These are phyloP conservation scores for Abortiporus biennis DNA, from an alignment of 1,284 basidiomycete species.

Conservation along the genomic window DNA sequence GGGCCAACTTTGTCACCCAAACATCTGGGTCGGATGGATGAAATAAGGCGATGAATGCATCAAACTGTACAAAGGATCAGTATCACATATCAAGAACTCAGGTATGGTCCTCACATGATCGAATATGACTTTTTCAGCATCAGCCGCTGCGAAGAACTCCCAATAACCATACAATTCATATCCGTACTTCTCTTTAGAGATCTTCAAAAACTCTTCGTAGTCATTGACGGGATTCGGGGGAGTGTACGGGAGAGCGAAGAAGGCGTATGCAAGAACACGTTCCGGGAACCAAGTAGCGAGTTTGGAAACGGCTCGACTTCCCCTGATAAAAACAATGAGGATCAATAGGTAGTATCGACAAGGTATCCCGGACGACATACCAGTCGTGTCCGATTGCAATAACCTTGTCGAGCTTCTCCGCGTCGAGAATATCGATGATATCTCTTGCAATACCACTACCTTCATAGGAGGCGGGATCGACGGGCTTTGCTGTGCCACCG, in stretches of 20 bases:
- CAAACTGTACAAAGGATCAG: too few species aligned
- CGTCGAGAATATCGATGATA: conserved; percentile 38
- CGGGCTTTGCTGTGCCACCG: conserved; percentile 44
- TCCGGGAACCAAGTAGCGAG: conserved; percentile 31
- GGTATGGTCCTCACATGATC: conserved; percentile 27
- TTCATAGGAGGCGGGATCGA: conserved; percentile 33
- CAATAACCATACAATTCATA: conserved; percentile 33
- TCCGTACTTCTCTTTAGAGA: conserved; percentile 22
- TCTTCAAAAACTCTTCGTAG: conserved; percentile 18
- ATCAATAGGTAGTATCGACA: not conserved
- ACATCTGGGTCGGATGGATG: conserved; percentile 22
- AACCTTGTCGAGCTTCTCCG: conserved; percentile 27
- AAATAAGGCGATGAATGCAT: conserved; percentile 24
- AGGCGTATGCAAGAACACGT: conserved; percentile 36
- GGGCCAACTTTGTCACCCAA: conserved; percentile 25
- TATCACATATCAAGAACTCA: conserved; percentile 7
- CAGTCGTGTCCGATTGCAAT: conserved; percentile 45
- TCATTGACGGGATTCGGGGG: conserved; percentile 24
- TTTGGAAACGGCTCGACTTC: conserved; percentile 27
- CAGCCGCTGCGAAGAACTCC: conserved; percentile 28
- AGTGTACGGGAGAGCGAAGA: conserved; percentile 34
- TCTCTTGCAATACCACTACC: conserved; percentile 34
- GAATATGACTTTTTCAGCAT: conserved; percentile 23
- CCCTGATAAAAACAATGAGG: conserved; percentile 26
- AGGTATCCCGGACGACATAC: conserved; percentile 22